A percentile compares a stretch with the other conserved stretches of the same genome.
Evolutionary conservation across 305 asterid species (phyloP).

Genomic region (Rubia tinctorum): DNA sequence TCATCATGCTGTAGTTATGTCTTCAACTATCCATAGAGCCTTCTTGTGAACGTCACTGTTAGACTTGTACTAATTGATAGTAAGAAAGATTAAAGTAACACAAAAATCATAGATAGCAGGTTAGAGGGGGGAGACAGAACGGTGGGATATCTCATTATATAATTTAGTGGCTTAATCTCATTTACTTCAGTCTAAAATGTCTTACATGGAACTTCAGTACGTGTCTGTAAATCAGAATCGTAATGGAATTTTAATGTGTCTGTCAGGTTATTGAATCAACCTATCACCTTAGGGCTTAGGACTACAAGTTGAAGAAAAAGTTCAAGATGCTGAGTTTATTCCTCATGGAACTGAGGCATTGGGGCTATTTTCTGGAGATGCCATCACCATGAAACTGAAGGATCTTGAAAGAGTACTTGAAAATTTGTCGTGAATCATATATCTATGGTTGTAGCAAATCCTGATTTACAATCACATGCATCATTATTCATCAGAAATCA

Average conservation of each 20-base stretch:
- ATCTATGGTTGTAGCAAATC: constrained; percentile 97
- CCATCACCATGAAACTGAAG: constrained; percentile 58
- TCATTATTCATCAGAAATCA: too few species aligned
- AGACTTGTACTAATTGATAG: neutral
- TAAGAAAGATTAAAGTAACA: neutral
- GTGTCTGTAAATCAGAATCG: neutral
- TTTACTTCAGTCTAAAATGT: neutral
- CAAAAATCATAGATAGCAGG: neutral
- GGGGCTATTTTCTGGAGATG: constrained; percentile 78
- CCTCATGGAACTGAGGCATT: constrained; percentile 96
- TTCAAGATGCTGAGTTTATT: constrained; percentile 75
- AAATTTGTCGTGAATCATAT: constrained; percentile 72
- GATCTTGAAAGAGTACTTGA: constrained; percentile 72
- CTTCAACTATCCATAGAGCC: neutral
- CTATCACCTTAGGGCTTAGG: constrained; percentile 65
- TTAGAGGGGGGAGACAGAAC: neutral
- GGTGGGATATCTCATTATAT: too few species aligned
- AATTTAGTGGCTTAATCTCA: neutral
- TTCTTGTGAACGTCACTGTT: neutral
- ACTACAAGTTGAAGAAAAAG: constrained; percentile 73
- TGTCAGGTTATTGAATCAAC: constrained; percentile 10
- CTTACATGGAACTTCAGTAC: neutral
- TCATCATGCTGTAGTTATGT: neutral
- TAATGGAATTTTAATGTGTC: neutral
- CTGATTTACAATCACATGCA: too few species aligned